Conservation (phyloP, 148 eudicot species). For the Fagopyrum tataricum region DNA sequence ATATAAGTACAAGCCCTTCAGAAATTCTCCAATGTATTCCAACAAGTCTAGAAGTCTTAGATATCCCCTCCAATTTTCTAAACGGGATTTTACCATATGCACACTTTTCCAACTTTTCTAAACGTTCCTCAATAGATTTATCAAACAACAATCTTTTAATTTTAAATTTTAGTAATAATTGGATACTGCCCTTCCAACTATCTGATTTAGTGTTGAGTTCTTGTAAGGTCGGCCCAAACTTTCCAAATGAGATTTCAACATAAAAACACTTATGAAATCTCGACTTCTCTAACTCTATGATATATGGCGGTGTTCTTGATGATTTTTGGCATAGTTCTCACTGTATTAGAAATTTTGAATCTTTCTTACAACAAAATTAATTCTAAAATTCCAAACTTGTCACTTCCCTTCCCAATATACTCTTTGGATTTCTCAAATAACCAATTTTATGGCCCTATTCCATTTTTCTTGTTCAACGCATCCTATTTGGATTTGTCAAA, state of each 20-base stretch:
- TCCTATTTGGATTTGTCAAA: neutral
- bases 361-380: neutral
- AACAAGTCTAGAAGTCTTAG: neutral
- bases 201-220: neutral
- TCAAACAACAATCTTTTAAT: neutral
- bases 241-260: too few relatives aligned
- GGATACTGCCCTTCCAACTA: slow-evolving; percentile 21
- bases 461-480: slow-evolving; percentile 1
- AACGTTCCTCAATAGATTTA: neutral
- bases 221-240: slow-evolving; percentile 7
- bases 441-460: neutral
- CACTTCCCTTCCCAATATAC: neutral
- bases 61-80: neutral
- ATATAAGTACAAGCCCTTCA: neutral
- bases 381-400: neutral
- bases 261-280: neutral
- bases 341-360: neutral
- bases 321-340: too few relatives aligned
- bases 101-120: neutral
- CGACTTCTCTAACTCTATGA: slow-evolving; percentile 14
- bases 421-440: neutral
- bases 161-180: neutral
- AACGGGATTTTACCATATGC: neutral
- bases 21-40: neutral
- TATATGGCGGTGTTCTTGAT: slow-evolving; percentile 11